phyloP scores from a whole-genome alignment of 768 basidiomycete species.

The Auriculariales sp. region DNA sequence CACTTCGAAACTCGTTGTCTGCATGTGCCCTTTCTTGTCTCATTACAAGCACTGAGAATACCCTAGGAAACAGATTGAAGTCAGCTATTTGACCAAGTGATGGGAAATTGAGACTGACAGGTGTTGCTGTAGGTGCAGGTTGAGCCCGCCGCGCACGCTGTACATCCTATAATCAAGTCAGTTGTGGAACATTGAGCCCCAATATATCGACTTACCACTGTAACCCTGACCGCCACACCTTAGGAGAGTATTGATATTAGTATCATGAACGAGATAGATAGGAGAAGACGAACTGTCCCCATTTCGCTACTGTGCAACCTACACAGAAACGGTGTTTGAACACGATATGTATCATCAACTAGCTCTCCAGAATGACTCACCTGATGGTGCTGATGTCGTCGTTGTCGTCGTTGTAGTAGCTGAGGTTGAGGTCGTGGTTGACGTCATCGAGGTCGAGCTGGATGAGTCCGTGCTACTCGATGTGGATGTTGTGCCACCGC shows the following conservation, averaged over 20 bases:
- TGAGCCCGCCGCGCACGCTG: neutral
- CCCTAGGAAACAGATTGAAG: neutral
- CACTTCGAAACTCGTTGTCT: too few relatives aligned
- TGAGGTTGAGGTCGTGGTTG: neutral
- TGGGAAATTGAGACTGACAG: neutral
- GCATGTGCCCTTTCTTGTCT: too few relatives aligned
- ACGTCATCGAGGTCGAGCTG: neutral
- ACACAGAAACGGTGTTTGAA: too few relatives aligned
- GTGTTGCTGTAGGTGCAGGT: neutral
- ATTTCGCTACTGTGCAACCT: neutral
- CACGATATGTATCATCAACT: too few relatives aligned
- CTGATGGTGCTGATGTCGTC: neutral
- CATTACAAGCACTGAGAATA: neutral
- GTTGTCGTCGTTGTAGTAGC: neutral
- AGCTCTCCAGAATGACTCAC: too few relatives aligned
- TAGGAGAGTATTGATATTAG: too few relatives aligned
- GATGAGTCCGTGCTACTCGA: too few relatives aligned
- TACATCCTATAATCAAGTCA: neutral
- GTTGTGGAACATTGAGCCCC: too few relatives aligned
- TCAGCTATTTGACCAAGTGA: neutral
- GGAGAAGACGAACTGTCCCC: neutral
- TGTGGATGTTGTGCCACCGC: neutral
- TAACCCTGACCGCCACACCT: too few relatives aligned
- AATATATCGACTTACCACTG: too few relatives aligned
- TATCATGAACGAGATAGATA: neutral